Evolutionary conservation across 139 green algal genomes (phyloP).

Genomic region (Spirogloea muscicola): DNA sequence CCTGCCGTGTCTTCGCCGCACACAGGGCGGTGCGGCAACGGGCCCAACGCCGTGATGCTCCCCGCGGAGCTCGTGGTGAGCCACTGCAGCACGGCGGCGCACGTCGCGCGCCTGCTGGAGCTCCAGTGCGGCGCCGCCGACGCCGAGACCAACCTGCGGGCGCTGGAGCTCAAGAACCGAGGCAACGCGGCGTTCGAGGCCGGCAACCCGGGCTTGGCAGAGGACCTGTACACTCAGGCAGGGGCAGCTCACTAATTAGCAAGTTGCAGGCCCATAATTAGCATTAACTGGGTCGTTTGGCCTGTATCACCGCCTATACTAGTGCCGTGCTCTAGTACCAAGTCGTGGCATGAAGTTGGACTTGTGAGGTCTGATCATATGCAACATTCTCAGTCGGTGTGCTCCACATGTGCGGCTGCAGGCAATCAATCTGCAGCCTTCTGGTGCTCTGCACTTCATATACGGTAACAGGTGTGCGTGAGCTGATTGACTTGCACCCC

Average conservation of each 20-base stretch:
- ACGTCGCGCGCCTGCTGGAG: slow-evolving; percentile 36
- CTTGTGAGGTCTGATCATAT: no score
- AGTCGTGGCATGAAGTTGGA: no score
- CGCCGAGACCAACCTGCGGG: slow-evolving; percentile 28
- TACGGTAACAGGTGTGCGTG: slow-evolving; percentile 14
- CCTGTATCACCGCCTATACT: not conserved
- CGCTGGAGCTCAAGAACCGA: slow-evolving; percentile 22
- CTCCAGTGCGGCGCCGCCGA: slow-evolving; percentile 21
- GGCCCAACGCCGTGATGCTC: slow-evolving; percentile 25
- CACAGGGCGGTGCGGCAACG: slow-evolving; percentile 26
- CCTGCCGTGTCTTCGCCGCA: no score
- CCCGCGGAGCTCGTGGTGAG: slow-evolving; percentile 11
- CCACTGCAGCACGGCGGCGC: slow-evolving; percentile 34
- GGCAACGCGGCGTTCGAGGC: slow-evolving; percentile 19
- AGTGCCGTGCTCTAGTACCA: not conserved
- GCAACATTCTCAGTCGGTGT: no score
- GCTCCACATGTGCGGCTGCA: no score
- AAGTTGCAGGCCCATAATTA: not conserved
- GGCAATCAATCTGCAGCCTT: slow-evolving; percentile 11
- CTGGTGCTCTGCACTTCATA: slow-evolving; percentile 13
- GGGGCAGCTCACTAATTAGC: not conserved
- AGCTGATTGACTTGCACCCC: no score
- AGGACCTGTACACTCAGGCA: slow-evolving; percentile 29
- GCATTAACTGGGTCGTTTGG: not conserved
- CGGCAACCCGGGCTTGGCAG: not conserved